Base-by-base conservation (phyloP, 2,329 filamentous ascomycete genomes). In the Zasmidium cellare region DNA sequence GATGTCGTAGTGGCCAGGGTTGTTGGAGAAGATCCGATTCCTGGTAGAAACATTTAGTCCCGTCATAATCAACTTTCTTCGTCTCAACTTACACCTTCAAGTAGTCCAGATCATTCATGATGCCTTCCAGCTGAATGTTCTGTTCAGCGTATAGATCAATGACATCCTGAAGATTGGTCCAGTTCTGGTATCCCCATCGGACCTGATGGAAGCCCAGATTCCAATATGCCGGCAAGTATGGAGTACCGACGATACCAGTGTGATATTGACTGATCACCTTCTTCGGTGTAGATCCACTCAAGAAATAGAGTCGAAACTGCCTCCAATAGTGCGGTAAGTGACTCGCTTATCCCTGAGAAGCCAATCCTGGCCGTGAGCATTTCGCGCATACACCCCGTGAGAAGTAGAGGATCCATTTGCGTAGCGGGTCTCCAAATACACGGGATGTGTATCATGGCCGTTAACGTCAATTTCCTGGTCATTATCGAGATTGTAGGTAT, bases 251-350 rank as follows among this genome's bases (percentile, higher is more conserved):
- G 22, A 69, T 63, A 2, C 65, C 67, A 16, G 59, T 65, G 20
- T 60, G 58, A 23, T 62, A 65, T 35, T 66, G 58, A 24, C 49
- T 51, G 41, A 61, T 59, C 38, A 58, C 56, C 19, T 55, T 0
- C 56, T 53, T 60, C 11, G 61, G 55, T 3, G 57, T 56, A 9
- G 61, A 57, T 76, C 90, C 90, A 5, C 85, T 81, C 66, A 88
- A 87, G 74, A 93, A 90, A 71, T 90, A 91, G 20, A 77, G 69
- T 93, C 89, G 55, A 92, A 60, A 56, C 66, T 69, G 22, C 71
- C 71, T 14, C 70, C 70, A 20, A 72, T 70, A 1, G 68, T 69
- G 2, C 71, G 61, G 57, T 72, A 72, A 2, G 66, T 69, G 12
- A 73, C 46, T 14, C 53, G 61, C 1, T 62, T 53, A 3, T 61